phyloP scores from a whole-genome alignment of 352 stramenopile species.

The Pythium folliculosum region DNA sequence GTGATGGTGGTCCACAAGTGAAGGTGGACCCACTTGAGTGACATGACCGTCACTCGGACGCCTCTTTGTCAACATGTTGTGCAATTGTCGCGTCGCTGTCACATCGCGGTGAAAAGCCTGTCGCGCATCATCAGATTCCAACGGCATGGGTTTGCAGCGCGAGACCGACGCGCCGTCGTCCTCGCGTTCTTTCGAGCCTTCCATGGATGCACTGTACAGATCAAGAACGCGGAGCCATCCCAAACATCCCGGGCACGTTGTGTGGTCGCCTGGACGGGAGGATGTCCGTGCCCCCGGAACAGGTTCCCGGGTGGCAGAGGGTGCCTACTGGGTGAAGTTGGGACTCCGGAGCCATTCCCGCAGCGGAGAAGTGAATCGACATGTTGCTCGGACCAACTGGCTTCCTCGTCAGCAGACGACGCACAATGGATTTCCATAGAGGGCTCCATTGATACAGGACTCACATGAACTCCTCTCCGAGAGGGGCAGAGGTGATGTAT shows the following conservation, averaged over 20 bases:
- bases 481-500: too few relatives aligned
- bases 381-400: not conserved
- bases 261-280: not conserved
- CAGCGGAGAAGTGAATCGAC: not conserved
- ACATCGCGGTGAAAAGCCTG: not conserved
- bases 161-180: too few relatives aligned
- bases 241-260: not conserved
- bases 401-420: too few relatives aligned
- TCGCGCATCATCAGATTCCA: not conserved
- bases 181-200: not conserved
- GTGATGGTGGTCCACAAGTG: slow-evolving; percentile 1
- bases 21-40: not conserved
- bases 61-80: not conserved
- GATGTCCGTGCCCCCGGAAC: not conserved
- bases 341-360: not conserved
- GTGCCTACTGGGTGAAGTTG: not conserved
- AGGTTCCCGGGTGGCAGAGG: not conserved
- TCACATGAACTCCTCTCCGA: not conserved
- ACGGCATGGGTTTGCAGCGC: too few relatives aligned
- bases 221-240: not conserved
- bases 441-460: not conserved
- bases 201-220: not conserved
- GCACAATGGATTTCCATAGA: not conserved
- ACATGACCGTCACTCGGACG: not conserved
- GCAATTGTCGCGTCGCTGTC: not conserved